Conservation (phyloP, 2,329 filamentous ascomycete genomes). For the Ophiostoma populinum region DNA sequence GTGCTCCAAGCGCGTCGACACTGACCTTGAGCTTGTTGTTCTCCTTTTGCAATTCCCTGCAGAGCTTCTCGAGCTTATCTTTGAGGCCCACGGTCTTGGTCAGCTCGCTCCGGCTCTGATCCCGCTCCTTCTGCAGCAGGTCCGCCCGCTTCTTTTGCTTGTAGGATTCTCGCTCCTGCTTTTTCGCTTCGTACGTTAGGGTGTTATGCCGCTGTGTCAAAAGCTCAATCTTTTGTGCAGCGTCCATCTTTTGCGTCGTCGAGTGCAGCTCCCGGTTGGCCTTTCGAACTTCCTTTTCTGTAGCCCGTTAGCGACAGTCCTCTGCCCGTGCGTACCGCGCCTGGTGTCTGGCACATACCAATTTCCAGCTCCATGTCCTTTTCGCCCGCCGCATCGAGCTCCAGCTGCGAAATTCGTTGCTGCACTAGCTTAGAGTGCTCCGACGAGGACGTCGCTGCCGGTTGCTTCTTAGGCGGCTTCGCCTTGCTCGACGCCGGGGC, state of each 20-base stretch:
- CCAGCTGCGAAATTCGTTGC: conserved; percentile 86
- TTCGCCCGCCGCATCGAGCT: conserved; percentile 81
- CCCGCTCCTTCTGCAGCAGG: conserved; percentile 90
- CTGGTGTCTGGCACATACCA: no score
- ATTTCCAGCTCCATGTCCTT: conserved; percentile 95
- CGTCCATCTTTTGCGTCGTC: conserved; percentile 79
- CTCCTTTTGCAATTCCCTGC: conserved; percentile 82
- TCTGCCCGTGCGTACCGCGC: no score
- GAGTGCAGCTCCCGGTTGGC: conserved; percentile 81
- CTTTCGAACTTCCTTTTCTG: conserved; percentile 87
- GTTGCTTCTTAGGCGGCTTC: conserved; percentile 47
- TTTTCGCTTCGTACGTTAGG: conserved; percentile 85
- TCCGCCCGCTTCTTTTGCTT: conserved; percentile 95
- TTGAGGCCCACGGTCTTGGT: conserved; percentile 83
- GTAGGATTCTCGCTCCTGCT: conserved; percentile 78
- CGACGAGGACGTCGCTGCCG: conserved; percentile 62
- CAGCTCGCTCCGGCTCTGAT: conserved; percentile 71
- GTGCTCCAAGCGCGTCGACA: no score
- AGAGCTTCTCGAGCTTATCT: conserved; percentile 93
- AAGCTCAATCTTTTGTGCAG: conserved; percentile 78
- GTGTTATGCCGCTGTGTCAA: conserved; percentile 85
- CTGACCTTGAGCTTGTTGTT: conserved; percentile 93
- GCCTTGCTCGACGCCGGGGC: conserved; percentile 15
- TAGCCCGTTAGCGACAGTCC: no score
- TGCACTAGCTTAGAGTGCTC: conserved; percentile 86